Percentiles rank a stretch among this genome's conserved stretches.
Evolutionary conservation across 164 flowering plant genomes (phyloP).

Genomic region (Berberis vulgaris): DNA sequence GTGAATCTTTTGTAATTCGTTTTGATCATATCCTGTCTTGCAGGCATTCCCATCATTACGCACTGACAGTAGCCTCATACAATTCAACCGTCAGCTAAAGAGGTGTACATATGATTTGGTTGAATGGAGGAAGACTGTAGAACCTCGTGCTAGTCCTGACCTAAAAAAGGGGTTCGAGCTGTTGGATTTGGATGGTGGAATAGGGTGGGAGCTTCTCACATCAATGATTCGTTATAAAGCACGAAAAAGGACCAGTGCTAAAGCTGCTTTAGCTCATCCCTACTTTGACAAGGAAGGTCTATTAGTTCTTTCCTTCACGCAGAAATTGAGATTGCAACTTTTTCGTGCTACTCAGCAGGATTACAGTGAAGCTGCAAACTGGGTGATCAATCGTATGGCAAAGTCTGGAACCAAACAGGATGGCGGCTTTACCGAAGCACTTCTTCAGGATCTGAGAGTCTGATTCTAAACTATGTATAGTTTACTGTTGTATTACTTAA

Average conservation of each 20-base stretch:
- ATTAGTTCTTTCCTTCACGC: constrained; percentile 71
- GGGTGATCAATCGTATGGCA: constrained; percentile 80
- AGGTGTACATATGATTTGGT: constrained; percentile 70
- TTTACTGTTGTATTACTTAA: not conserved
- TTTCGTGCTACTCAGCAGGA: constrained; percentile 89
- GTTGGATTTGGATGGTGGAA: constrained; percentile 83
- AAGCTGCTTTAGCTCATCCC: constrained; percentile 88
- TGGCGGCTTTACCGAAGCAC: constrained; percentile 96
- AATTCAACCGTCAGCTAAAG: constrained; percentile 92
- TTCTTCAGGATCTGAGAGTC: constrained; percentile 77
- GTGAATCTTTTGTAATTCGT: too few relatives aligned
- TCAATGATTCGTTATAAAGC: constrained; percentile 96
- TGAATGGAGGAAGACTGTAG: constrained; percentile 73
- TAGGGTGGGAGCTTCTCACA: constrained; percentile 93
- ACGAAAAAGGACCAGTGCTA: constrained; percentile 80
- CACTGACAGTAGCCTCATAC: constrained; percentile 71
- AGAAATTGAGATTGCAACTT: constrained; percentile 60
- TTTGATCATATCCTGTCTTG: not conserved
- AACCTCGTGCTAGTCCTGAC: constrained; percentile 76
- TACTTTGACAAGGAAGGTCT: constrained; percentile 85
- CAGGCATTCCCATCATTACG: constrained; percentile 85
- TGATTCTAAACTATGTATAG: constrained; percentile 9
- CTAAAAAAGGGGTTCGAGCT: constrained; percentile 80
- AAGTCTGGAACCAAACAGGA: constrained; percentile 82
- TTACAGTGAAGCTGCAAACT: constrained; percentile 70